Evolutionary conservation across 2,329 filamentous ascomycete genomes (phyloP).

Genomic region (Herpomyces periplanetae): DNA sequence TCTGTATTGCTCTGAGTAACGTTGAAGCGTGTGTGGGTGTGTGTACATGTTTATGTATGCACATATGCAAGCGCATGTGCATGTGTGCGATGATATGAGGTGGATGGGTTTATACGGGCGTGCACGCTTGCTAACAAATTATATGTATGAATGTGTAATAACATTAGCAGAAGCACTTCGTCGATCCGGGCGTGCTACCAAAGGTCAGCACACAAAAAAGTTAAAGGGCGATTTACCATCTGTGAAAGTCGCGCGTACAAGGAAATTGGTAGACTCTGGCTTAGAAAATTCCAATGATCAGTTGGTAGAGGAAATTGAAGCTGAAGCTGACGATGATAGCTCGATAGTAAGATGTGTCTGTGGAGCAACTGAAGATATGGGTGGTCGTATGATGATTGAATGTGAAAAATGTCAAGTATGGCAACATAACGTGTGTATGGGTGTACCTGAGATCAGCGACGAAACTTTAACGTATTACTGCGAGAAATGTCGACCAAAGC

Average conservation of each 20-base stretch:
- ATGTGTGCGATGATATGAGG: too few species aligned
- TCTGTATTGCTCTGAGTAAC: too few species aligned
- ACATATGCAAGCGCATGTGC: too few species aligned
- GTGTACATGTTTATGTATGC: too few species aligned
- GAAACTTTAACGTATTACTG: slow-evolving; percentile 61
- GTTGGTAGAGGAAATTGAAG: slow-evolving; percentile 16
- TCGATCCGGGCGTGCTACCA: slow-evolving; percentile 76
- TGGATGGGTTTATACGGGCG: too few species aligned
- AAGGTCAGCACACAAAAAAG: slow-evolving; percentile 70
- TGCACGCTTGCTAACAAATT: too few species aligned
- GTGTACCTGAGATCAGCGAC: slow-evolving; percentile 26
- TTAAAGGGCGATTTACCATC: too few species aligned
- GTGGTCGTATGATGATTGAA: slow-evolving; percentile 67
- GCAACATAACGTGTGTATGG: slow-evolving; percentile 94
- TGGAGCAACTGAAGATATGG: slow-evolving; percentile 48
- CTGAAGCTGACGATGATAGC: slow-evolving; percentile 14
- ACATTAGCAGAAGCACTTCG: slow-evolving; percentile 60
- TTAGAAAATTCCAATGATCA: too few species aligned
- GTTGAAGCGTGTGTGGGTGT: too few species aligned
- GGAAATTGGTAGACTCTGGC: too few species aligned
- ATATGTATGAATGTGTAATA: too few species aligned
- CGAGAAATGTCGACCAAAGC: slow-evolving; percentile 46
- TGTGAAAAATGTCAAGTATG: slow-evolving; percentile 72
- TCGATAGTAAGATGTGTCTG: slow-evolving; percentile 77
- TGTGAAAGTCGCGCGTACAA: too few species aligned